phyloP scores from a whole-genome alignment of 2,329 filamentous ascomycete genomes.

The Chaetomium globosum region DNA sequence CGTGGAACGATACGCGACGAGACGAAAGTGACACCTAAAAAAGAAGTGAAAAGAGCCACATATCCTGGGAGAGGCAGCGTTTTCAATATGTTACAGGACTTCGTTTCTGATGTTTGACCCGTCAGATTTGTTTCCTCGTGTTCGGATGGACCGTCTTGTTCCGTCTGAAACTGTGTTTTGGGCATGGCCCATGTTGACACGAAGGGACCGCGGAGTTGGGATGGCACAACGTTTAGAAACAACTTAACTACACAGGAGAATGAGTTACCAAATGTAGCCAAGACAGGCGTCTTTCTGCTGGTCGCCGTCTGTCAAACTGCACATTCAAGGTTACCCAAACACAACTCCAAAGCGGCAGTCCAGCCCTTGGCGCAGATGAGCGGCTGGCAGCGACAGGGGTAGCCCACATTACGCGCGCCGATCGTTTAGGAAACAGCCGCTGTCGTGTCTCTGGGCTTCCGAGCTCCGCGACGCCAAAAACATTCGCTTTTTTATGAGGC shows the following conservation, averaged over 20 bases:
- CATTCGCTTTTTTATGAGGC: background rate
- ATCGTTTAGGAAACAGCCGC: background rate
- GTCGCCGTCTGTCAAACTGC: constrained; percentile 5
- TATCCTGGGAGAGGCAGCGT: background rate
- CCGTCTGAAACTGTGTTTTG: background rate
- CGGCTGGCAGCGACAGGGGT: constrained; percentile 14
- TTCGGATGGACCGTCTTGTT: background rate
- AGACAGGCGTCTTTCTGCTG: constrained; percentile 1
- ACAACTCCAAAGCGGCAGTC: background rate
- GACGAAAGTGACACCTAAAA: background rate
- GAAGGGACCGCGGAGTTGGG: background rate
- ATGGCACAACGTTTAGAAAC: background rate
- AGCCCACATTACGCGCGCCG: constrained; percentile 6
- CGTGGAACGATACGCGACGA: background rate
- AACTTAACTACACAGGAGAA: background rate
- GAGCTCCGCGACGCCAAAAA: background rate
- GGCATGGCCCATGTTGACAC: background rate
- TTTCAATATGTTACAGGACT: background rate
- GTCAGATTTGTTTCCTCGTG: background rate
- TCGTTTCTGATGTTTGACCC: background rate
- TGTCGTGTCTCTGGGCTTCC: background rate
- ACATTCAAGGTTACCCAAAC: background rate
- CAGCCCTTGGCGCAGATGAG: constrained; percentile 6
- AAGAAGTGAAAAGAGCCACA: background rate
- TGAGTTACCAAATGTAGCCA: background rate